Base-by-base conservation (phyloP, 108 stramenopile species). In the Nitzschia sp. region DNA sequence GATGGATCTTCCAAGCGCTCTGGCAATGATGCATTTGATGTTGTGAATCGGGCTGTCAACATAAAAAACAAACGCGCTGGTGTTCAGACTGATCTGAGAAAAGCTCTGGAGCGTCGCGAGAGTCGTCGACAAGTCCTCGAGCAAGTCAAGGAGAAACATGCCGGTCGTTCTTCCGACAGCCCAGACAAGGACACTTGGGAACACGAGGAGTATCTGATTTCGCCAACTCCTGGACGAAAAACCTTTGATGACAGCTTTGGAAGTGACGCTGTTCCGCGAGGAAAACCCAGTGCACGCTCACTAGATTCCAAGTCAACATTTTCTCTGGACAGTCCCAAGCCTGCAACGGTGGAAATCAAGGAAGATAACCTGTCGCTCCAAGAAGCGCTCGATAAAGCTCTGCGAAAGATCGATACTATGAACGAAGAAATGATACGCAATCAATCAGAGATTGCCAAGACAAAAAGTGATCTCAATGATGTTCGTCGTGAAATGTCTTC, bases 301-400 rank as follows among this genome's bases (percentile, higher is more conserved):
- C 11, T 58, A 37, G n/a, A 25, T 40, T 58, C 57, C 8, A 37
- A 41, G 19, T 58, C 57, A 10, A 53, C 20, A 8, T 20, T 53
- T 21, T 15, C 20, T n/a, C 10, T 9, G 8, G 53, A 57, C 8
- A 21, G 26, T 39, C 39, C 57, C 2, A 48, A 15, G 2, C 46
- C 46, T 48, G 46, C 46, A 15, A 43, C 9, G 10, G 57, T 14
- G 8, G 29, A 57, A 8, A 21, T 10, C 10, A 38, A 20, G 9
- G 8, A 65, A 17, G 51, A 65, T 34, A 65, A 65, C 51, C 15
- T 14, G 9, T 34, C 24, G 14, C 25, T 65, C 48, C 65, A 66
- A 58, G 59, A 73, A 24, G 15, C 34, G 20, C 58, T 73, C 10
- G 57, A 38, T 0, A 50, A 66, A 6, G 72, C 72, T 38, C 39